Evolutionary conservation across 192 early-diverging fungal species (phyloP).

Genomic region (Spizellomyces sp.): DNA sequence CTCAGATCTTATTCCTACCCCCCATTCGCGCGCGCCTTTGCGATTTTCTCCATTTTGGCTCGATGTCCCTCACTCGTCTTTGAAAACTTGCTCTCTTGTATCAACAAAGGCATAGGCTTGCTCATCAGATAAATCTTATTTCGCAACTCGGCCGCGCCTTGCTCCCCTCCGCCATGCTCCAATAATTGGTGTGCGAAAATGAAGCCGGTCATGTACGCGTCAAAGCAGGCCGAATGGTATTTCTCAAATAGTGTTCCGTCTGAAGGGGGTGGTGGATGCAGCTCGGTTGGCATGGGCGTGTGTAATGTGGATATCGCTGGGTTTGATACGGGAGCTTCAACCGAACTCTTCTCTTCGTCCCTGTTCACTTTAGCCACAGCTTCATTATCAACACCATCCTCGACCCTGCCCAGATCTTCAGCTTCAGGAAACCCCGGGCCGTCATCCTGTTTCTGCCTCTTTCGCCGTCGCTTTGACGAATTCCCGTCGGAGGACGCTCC

Average conservation of each 20-base stretch:
- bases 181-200: slow-evolving; percentile 70
- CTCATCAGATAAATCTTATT: slow-evolving; percentile 91
- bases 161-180: slow-evolving; percentile 18
- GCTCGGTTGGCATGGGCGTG: not conserved
- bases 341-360: too few relatives aligned
- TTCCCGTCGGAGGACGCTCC: slow-evolving; percentile 42
- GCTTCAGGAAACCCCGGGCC: too few relatives aligned
- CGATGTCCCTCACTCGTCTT: not conserved
- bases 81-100: slow-evolving; percentile 63
- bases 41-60: too few relatives aligned
- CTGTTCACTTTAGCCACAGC: not conserved
- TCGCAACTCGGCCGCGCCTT: slow-evolving; percentile 30
- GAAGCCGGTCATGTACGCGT: slow-evolving; percentile 96
- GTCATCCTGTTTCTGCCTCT: not conserved
- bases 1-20: too few relatives aligned
- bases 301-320: slow-evolving; percentile 2
- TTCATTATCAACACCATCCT: slow-evolving; percentile 8
- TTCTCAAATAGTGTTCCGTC: slow-evolving; percentile 45
- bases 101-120: slow-evolving; percentile 68
- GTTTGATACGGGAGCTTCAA: not conserved
- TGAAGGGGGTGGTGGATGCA: slow-evolving; percentile 13
- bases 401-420: slow-evolving; percentile 1
- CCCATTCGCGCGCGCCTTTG: too few relatives aligned
- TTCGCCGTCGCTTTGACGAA: slow-evolving; percentile 5
- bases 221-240: slow-evolving; percentile 91